A percentile compares a stretch with the other conserved stretches of the same genome.
Conservation (phyloP, 306 rosid species). For the Quercus wislizeni region DNA sequence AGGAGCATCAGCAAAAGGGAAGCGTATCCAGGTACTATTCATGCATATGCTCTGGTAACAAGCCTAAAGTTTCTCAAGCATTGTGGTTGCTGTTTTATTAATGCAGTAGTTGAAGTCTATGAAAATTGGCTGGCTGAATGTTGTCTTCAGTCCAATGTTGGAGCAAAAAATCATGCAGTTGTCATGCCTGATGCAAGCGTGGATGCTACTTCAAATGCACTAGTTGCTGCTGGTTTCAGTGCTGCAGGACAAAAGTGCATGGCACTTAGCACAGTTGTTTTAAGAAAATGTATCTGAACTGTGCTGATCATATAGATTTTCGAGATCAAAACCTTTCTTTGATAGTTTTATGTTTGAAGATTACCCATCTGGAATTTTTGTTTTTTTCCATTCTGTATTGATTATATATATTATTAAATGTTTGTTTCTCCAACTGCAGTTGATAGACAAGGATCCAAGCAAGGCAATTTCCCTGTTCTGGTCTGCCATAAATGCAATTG, state of each 20-base stretch:
- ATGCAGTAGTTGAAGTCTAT: constrained; percentile 20
- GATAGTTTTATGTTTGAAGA: too few species aligned
- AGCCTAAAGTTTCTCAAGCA: constrained; percentile 17
- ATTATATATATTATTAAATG: too few species aligned
- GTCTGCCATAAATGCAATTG: too few species aligned
- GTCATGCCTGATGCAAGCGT: constrained; percentile 61
- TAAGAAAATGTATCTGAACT: background rate
- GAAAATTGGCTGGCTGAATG: constrained; percentile 19
- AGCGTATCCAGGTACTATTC: constrained; percentile 54
- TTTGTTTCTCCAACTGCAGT: too few species aligned
- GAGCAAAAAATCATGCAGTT: constrained; percentile 68
- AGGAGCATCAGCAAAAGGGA: constrained; percentile 61
- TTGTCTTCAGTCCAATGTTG: constrained; percentile 59
- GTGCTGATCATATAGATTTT: too few species aligned
- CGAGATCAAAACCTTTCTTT: too few species aligned
- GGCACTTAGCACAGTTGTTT: constrained; percentile 57
- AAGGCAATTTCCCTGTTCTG: too few species aligned
- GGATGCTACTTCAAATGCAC: constrained; percentile 54
- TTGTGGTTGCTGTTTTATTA: constrained; percentile 8
- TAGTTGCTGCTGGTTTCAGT: constrained; percentile 67
- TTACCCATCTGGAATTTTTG: too few species aligned
- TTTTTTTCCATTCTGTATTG: too few species aligned
- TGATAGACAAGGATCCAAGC: too few species aligned
- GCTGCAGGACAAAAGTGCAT: constrained; percentile 72
- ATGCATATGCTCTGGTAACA: constrained; percentile 16